phyloP scores from a whole-genome alignment of 2,329 filamentous ascomycete genomes.

The Paecilomyces variotii region DNA sequence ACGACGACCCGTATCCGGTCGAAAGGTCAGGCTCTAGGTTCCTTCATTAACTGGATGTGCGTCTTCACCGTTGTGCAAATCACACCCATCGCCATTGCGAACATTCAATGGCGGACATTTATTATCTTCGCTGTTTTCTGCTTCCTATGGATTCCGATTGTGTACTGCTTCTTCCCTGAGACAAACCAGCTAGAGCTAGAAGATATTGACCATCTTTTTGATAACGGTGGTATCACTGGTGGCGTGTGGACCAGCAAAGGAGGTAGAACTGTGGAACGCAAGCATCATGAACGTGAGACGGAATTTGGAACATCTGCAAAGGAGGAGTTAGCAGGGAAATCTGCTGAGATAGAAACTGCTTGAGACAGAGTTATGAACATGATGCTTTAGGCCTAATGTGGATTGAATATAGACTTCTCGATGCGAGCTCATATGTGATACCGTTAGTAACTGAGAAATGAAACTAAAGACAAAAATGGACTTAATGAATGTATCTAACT shows the following conservation, averaged over 20 bases:
- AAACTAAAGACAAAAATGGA: too few relatives aligned
- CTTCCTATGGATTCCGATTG: conserved; percentile 37
- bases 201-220: conserved; percentile 49
- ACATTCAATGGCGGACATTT: conserved; percentile 23
- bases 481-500: too few relatives aligned
- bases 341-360: neutral
- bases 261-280: conserved; percentile 11
- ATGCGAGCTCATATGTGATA: too few relatives aligned
- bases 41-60: conserved; percentile 29
- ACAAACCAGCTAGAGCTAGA: conserved; percentile 58
- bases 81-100: conserved; percentile 18
- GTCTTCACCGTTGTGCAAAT: conserved; percentile 26
- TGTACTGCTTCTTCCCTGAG: conserved; percentile 59
- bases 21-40: conserved; percentile 33
- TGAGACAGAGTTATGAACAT: neutral
- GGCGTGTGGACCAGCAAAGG: conserved; percentile 26
- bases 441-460: too few relatives aligned
- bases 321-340: neutral
- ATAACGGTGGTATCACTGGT: conserved; percentile 28
- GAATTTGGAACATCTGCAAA: neutral
- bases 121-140: conserved; percentile 20
- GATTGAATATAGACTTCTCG: too few relatives aligned
- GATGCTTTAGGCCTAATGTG: too few relatives aligned
- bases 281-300: neutral
- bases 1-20: conserved; percentile 34